These are phyloP conservation scores for Mycena sanguinolenta DNA, from an alignment of 768 basidiomycete genomes.

Conservation along the genomic window DNA sequence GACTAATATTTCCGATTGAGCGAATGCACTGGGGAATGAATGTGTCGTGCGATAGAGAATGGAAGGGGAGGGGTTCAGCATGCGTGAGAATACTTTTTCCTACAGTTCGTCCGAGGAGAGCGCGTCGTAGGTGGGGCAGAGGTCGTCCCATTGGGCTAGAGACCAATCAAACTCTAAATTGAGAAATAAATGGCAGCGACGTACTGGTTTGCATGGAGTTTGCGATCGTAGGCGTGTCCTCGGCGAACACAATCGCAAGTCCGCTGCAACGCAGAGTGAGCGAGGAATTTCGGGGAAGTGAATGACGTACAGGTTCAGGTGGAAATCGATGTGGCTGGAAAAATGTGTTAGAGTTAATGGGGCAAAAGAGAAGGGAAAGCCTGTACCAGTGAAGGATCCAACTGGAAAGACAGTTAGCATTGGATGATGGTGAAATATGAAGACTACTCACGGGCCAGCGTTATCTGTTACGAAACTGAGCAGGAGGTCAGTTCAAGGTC, in stretches of 20 bases:
- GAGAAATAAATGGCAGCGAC: too few species aligned
- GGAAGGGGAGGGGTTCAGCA: too few species aligned
- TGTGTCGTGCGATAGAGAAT: too few species aligned
- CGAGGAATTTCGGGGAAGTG: too few species aligned
- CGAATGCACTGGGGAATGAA: too few species aligned
- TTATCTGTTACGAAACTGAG: slow-evolving; percentile 60
- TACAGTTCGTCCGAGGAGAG: slow-evolving; percentile 1
- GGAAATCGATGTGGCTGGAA: slow-evolving; percentile 28
- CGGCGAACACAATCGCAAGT: slow-evolving; percentile 19
- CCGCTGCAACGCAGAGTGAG: background rate
- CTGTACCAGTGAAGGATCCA: slow-evolving; percentile 22
- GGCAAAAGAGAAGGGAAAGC: background rate
- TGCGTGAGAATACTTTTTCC: too few species aligned
- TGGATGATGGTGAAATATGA: background rate
- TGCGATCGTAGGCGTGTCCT: slow-evolving; percentile 10
- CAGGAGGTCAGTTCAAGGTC: too few species aligned
- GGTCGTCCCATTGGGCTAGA: slow-evolving; percentile 10
- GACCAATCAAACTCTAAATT: background rate
- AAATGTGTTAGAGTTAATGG: background rate
- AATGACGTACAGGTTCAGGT: slow-evolving; percentile 14
- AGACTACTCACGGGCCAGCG: slow-evolving; percentile 13
- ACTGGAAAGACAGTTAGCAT: background rate
- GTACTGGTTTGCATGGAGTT: background rate
- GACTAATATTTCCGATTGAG: too few species aligned
- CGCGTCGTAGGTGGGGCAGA: slow-evolving; percentile 20